Conservation (phyloP, 1,139 yeast species). For the Zhuliangozyma parablackwelliae region DNA sequence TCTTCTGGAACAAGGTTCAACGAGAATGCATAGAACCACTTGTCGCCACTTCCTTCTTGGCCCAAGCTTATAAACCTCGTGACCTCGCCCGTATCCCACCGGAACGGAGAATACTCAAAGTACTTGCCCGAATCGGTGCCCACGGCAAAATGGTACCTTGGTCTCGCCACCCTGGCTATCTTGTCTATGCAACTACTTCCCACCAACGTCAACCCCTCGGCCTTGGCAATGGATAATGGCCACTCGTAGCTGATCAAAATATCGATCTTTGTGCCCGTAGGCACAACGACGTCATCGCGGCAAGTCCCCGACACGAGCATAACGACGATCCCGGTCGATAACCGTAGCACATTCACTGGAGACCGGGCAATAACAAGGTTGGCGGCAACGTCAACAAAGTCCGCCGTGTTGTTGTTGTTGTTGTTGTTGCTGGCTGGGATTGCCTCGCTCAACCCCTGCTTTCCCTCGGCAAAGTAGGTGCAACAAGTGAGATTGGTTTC, state of each 20-base stretch:
- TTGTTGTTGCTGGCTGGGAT: not conserved
- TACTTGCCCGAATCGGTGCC: constrained; percentile 47
- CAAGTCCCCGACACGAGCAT: constrained; percentile 39
- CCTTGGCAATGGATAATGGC: constrained; percentile 49
- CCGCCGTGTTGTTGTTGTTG: not conserved
- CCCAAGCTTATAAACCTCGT: constrained; percentile 67
- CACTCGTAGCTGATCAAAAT: constrained; percentile 56
- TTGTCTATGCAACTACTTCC: constrained; percentile 41
- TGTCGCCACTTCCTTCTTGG: constrained; percentile 49
- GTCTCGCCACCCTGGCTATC: constrained; percentile 41
- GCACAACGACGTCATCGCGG: constrained; percentile 13
- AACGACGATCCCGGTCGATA: constrained; percentile 43
- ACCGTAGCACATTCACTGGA: constrained; percentile 30
- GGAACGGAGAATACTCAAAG: constrained; percentile 56
- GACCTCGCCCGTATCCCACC: constrained; percentile 40
- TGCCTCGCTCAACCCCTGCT: constrained; percentile 11
- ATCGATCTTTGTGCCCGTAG: constrained; percentile 35
- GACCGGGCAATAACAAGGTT: constrained; percentile 19
- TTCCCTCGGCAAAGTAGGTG: constrained; percentile 28
- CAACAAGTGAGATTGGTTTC: constrained; percentile 18
- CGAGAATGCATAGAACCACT: constrained; percentile 75
- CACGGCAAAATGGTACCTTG: constrained; percentile 63
- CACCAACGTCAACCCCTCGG: constrained; percentile 32
- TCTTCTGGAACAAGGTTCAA: constrained; percentile 18
- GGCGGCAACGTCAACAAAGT: constrained; percentile 13